Base-by-base conservation (phyloP, 2,329 filamentous ascomycete species). In the Periconia sp. region DNA sequence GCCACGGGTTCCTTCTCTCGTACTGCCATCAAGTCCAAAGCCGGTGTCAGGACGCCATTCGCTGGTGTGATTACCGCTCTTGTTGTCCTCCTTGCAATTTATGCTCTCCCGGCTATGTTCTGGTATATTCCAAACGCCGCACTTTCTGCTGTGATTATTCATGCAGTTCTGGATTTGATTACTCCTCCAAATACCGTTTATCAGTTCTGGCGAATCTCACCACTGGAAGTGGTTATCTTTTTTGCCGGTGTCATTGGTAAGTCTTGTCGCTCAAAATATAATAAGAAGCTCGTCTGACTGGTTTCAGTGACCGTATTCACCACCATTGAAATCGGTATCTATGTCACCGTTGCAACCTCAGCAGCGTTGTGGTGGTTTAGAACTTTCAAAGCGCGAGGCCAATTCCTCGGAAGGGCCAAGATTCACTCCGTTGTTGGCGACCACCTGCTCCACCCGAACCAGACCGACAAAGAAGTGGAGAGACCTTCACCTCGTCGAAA, bases 1-100 rank as follows among this genome's bases (percentile, higher is more conserved):
- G 90, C 91, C 0, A 99, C 93, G 2, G 94, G 94, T 2, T 97
- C 93, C 5, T 99, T 99, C 81, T 96, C 91, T 30, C 87, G 94
- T 57, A 97, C 94, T 23, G 93, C 94, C 48, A 97, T 99, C 77
- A 96, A 97, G 76, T 95, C 93, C 6, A 97, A 97, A 76, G 92
- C 94, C 50, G 94, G 94, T 67, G 93, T 97, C 3, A 86, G 92
- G 18, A 97, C 92, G 0, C 93, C 93, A 2, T 87, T 96, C 52
- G 92, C 91, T 14, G 93, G 94, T 76, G 83, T 96, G 41, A 90
- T 97, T 57, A 97, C 92, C 6, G 92, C 90, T 0, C 45, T 89
- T 10, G 82, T 97, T 13, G 93, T 99, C 10, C 82, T 97, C 0
- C 79, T 97, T 6, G 92, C 94, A 44, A 92, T 96, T 61, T 97